A percentile compares a stretch with the other conserved stretches of the same genome.
Conservation (phyloP, 106 monocot species). For the Vanilla planifolia region DNA sequence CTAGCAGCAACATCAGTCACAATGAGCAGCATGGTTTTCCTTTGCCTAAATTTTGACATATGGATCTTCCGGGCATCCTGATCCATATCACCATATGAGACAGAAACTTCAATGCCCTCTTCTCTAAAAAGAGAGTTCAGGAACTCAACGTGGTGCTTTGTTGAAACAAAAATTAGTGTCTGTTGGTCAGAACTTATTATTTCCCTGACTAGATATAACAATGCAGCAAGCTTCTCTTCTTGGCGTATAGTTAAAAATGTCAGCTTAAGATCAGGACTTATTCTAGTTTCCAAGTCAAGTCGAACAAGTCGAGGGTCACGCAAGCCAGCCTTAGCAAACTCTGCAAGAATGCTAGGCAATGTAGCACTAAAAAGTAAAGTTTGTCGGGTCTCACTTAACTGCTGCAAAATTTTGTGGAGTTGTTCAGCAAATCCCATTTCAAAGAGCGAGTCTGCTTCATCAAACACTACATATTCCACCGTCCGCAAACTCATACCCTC, state of each 20-base stretch:
- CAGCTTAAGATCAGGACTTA: slow-evolving; percentile 82
- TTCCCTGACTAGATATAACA: slow-evolving; percentile 82
- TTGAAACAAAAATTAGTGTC: slow-evolving; percentile 85
- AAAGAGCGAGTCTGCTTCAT: slow-evolving; percentile 92
- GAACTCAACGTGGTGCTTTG: slow-evolving; percentile 96
- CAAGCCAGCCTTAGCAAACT: slow-evolving; percentile 95
- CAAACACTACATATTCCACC: slow-evolving; percentile 98
- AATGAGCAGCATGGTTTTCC: slow-evolving; percentile 91
- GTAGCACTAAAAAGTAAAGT: slow-evolving; percentile 96
- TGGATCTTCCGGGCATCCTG: slow-evolving; percentile 96
- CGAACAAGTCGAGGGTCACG: slow-evolving; percentile 80
- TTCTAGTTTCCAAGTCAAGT: slow-evolving; percentile 80
- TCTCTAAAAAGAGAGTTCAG: slow-evolving; percentile 70
- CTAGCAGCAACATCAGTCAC: slow-evolving; percentile 98
- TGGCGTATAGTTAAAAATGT: slow-evolving; percentile 79
- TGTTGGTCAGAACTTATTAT: slow-evolving; percentile 71
- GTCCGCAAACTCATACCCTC: slow-evolving; percentile 79
- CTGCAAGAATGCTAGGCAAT: slow-evolving; percentile 83
- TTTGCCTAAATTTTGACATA: slow-evolving; percentile 72
- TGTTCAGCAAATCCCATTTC: slow-evolving; percentile 94
- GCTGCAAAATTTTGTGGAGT: slow-evolving; percentile 63
- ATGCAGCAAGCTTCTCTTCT: slow-evolving; percentile 87
- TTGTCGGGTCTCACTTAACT: slow-evolving; percentile 80
- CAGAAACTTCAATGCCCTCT: slow-evolving; percentile 79
- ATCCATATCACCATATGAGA: slow-evolving; percentile 97